Conservation (phyloP, 2,329 filamentous ascomycete species). For the Cladorrhinum sp. region DNA sequence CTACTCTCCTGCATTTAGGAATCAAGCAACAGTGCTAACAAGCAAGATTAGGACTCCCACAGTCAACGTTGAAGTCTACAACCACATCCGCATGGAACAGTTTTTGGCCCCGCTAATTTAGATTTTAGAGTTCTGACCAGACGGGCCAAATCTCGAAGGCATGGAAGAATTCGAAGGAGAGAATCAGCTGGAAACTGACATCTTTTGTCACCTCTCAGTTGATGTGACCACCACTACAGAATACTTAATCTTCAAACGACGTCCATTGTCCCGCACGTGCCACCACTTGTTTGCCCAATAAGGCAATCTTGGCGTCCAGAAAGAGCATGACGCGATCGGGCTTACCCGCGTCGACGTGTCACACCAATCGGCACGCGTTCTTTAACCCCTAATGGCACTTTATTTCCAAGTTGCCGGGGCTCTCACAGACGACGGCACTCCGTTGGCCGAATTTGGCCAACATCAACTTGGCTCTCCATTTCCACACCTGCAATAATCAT, state of each 20-base stretch:
- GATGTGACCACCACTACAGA: no score
- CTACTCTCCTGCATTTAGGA: no score
- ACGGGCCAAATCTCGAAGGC: no score
- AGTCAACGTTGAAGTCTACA: no score
- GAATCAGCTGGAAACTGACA: no score
- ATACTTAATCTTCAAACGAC: background rate
- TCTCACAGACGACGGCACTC: slow-evolving; percentile 13
- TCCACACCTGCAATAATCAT: background rate
- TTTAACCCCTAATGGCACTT: slow-evolving; percentile 13
- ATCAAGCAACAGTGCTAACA: no score
- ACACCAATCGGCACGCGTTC: slow-evolving; percentile 25
- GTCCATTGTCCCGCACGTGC: background rate
- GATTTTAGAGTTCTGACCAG: no score
- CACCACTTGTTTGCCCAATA: slow-evolving; percentile 2
- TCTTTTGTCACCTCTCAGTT: background rate
- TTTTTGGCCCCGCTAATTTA: no score
- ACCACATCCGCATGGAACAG: no score
- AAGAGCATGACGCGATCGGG: slow-evolving; percentile 25
- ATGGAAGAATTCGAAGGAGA: no score
- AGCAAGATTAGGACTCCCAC: no score
- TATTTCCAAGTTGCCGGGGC: slow-evolving; percentile 19
- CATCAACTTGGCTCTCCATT: background rate
- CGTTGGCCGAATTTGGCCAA: slow-evolving; percentile 12
- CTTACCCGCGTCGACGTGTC: slow-evolving; percentile 22
- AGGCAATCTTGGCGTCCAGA: slow-evolving; percentile 10